Percentiles rank a stretch among this genome's conserved stretches.
phyloP scores from a whole-genome alignment of 208 protist genomes.

The Crithidia thermophila region DNA sequence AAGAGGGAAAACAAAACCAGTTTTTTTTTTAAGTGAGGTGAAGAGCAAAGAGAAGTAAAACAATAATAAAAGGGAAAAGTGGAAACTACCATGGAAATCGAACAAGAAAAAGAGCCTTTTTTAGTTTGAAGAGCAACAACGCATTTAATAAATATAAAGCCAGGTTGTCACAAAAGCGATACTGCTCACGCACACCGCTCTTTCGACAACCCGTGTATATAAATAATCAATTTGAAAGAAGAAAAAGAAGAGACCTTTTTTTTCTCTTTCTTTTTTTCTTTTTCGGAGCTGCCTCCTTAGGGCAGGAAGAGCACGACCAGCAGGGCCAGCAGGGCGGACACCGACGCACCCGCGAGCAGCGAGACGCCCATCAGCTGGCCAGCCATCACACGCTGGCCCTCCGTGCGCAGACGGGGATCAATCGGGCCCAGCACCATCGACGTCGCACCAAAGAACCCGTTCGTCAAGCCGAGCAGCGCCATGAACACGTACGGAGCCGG shows the following conservation, averaged over 20 bases:
- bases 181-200: too few relatives aligned
- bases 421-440: slow-evolving; percentile 85
- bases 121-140: too few relatives aligned
- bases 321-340: slow-evolving; percentile 64
- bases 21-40: background rate
- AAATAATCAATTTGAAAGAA: too few relatives aligned
- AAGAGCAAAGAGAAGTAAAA: background rate
- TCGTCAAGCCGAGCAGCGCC: slow-evolving; percentile 62
- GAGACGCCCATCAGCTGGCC: slow-evolving; percentile 82
- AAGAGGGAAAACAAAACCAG: background rate
- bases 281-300: slow-evolving; percentile 17
- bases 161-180: too few relatives aligned
- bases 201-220: too few relatives aligned
- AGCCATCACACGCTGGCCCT: slow-evolving; percentile 77
- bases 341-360: slow-evolving; percentile 63
- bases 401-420: slow-evolving; percentile 46
- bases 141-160: too few relatives aligned
- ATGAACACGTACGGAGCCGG: slow-evolving; percentile 62
- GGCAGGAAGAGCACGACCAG: slow-evolving; percentile 65
- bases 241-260: too few relatives aligned
- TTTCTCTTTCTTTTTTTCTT: too few relatives aligned
- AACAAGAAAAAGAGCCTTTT: background rate
- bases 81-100: too few relatives aligned
- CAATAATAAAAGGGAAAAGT: background rate
- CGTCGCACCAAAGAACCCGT: slow-evolving; percentile 75